A percentile compares a stretch with the other conserved stretches of the same genome.
These are phyloP conservation scores for Polytolypa hystricis DNA, from an alignment of 2,329 filamentous ascomycete genomes.

Conservation along the genomic window DNA sequence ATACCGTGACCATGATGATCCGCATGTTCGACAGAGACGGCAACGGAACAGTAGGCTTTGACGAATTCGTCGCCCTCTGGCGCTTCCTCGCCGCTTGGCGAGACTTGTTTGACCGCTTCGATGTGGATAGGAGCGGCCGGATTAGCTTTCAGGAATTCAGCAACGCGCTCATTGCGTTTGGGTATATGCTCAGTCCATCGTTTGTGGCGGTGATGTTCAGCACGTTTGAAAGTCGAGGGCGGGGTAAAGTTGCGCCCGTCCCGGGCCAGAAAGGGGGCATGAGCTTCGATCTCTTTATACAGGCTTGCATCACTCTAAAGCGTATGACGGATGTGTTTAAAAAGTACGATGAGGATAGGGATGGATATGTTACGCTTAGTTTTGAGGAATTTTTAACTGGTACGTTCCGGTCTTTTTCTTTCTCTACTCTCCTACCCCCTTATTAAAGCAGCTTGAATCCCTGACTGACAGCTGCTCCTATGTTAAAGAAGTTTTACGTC, in stretches of 20 bases:
- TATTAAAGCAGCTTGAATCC: background rate
- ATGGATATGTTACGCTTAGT: constrained; percentile 78
- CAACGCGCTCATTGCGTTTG: constrained; percentile 84
- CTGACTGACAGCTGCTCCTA: background rate
- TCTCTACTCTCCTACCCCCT: background rate
- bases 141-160: constrained; percentile 81
- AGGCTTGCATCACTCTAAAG: constrained; percentile 93
- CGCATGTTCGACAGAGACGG: constrained; percentile 96
- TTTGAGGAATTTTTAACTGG: constrained; percentile 71
- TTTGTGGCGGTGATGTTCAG: constrained; percentile 80
- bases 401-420: constrained; percentile 18
- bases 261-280: constrained; percentile 49
- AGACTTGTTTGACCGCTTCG: constrained; percentile 88
- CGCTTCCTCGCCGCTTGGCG: constrained; percentile 92
- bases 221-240: constrained; percentile 61
- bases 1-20: constrained; percentile 98
- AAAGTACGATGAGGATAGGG: constrained; percentile 92
- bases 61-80: constrained; percentile 95
- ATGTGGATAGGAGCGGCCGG: constrained; percentile 73
- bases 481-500: constrained; percentile 6
- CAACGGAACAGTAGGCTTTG: constrained; percentile 79
- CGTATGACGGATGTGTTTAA: constrained; percentile 99
- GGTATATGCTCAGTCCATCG: constrained; percentile 73
- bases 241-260: constrained; percentile 29
- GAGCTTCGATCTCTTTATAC: constrained; percentile 94